phyloP scores from a whole-genome alignment of 352 stramenopile genomes.

The Lagenidium giganteum region DNA sequence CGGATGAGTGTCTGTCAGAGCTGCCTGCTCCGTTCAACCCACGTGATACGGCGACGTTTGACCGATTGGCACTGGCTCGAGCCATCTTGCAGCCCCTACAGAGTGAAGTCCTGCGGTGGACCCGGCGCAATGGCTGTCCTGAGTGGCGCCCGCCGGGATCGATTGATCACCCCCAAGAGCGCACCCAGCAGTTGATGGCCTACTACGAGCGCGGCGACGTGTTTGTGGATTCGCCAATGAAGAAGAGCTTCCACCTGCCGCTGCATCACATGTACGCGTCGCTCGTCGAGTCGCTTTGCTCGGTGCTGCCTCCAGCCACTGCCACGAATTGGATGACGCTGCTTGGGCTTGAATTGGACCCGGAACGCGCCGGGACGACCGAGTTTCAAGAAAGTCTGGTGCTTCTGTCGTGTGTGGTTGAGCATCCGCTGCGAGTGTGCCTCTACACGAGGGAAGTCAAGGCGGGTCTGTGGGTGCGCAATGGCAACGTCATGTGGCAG shows the following conservation, averaged over 20 bases:
- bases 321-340: constrained; percentile 41
- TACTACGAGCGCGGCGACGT: constrained; percentile 35
- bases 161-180: background rate
- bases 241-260: constrained; percentile 69
- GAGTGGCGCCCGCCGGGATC: constrained; percentile 16
- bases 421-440: constrained; percentile 53
- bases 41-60: constrained; percentile 21
- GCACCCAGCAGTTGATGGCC: constrained; percentile 18
- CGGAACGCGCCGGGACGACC: constrained; percentile 44
- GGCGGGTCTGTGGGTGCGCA: constrained; percentile 67
- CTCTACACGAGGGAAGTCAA: constrained; percentile 72
- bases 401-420: too few relatives aligned
- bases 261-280: constrained; percentile 76
- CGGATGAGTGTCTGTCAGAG: constrained; percentile 6
- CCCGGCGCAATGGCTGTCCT: constrained; percentile 28
- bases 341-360: constrained; percentile 19
- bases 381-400: too few relatives aligned
- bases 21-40: constrained; percentile 22
- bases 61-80: constrained; percentile 27
- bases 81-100: constrained; percentile 41
- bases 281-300: constrained; percentile 42
- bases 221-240: constrained; percentile 21
- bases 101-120: constrained; percentile 24
- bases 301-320: constrained; percentile 30
- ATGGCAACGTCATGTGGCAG: constrained; percentile 77